Base-by-base conservation (phyloP, 345 rosid species). In the Gossypium arboreum region DNA sequence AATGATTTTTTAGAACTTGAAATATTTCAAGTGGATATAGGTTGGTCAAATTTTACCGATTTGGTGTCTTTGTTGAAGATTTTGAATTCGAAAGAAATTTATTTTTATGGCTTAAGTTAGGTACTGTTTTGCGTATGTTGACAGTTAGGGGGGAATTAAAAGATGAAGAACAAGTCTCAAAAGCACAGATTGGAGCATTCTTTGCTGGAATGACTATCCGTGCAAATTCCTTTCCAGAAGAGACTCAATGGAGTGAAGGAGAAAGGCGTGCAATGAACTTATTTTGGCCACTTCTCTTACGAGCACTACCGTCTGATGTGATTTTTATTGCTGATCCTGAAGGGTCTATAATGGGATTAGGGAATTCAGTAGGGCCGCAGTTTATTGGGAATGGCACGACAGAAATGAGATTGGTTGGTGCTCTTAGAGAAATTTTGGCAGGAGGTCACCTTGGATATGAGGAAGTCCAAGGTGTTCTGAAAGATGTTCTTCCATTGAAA, bases 321-420 rank as follows among this genome's bases (percentile, higher is more conserved):
- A 85, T 93, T 64, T 94, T 94, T 76, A 83, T 94, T 77, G 99
- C 98, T 2, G 99, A 94, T 72, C 99, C 99, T 71, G 99, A 94
- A 82, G 97, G 97, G 13, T 87, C 98, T 43, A 82, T 94, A 60
- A 82, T 94, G 88, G 97, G 98, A 11, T 67, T 78, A 3, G 96
- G 91, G 45, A 90, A 75, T 69, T 90, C 97, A 1, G 76, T 91
- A 79, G 98, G 98, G 50, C 96, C 96, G 1, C 94, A 78, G 15
- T 95, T 79, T 78, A 84, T 84, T 74, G 99, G 98, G 47, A 93
- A 81, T 78, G 84, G 80, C 75, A 75, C 90, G 20, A 73, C 72
- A 62, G 99, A 95, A 79, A 95, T 95, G 99, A 89, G 99, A 81
- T 79, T 95, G 88, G 98, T 93, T 75, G 99, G 99, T 78, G 95